Evolutionary conservation across 306 rosid species (phyloP).

Genomic region (Acacia crassicarpa): DNA sequence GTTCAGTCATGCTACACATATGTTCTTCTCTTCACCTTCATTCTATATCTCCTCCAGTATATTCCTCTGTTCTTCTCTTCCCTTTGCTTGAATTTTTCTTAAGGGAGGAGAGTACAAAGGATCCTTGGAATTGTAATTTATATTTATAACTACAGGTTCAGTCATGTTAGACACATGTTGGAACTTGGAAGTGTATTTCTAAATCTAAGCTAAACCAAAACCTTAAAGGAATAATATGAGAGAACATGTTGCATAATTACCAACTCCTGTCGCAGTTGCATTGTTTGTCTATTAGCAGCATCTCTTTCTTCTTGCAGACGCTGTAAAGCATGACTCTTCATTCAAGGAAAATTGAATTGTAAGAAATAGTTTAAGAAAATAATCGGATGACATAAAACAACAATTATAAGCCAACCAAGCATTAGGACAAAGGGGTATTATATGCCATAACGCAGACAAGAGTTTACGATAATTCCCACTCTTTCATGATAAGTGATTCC

Average conservation of each 20-base stretch:
- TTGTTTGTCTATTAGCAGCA: slow-evolving; percentile 64
- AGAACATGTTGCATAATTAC: slow-evolving; percentile 40
- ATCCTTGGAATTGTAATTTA: too few relatives aligned
- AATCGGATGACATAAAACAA: slow-evolving; percentile 16
- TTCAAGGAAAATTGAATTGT: slow-evolving; percentile 24
- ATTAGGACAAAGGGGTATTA: neutral
- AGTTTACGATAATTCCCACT: neutral
- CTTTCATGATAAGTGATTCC: neutral
- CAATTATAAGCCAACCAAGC: neutral
- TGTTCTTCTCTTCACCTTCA: too few relatives aligned
- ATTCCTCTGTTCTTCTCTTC: too few relatives aligned
- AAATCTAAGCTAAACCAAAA: slow-evolving; percentile 13
- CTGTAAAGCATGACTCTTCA: slow-evolving; percentile 53
- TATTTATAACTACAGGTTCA: too few relatives aligned
- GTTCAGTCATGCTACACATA: neutral
- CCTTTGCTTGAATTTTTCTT: too few relatives aligned
- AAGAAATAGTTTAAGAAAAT: slow-evolving; percentile 11
- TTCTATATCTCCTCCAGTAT: too few relatives aligned
- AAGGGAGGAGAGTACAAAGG: too few relatives aligned
- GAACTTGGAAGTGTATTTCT: neutral
- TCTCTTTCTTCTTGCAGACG: slow-evolving; percentile 86
- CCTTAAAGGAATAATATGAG: neutral
- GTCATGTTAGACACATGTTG: too few relatives aligned
- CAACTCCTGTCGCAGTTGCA: slow-evolving; percentile 85
- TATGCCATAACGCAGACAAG: slow-evolving; percentile 18